Evolutionary conservation across 1,139 yeast species (phyloP), one percentile per base, ranked within the genome.

Genomic region (Pichiaceae sp.): DNA sequence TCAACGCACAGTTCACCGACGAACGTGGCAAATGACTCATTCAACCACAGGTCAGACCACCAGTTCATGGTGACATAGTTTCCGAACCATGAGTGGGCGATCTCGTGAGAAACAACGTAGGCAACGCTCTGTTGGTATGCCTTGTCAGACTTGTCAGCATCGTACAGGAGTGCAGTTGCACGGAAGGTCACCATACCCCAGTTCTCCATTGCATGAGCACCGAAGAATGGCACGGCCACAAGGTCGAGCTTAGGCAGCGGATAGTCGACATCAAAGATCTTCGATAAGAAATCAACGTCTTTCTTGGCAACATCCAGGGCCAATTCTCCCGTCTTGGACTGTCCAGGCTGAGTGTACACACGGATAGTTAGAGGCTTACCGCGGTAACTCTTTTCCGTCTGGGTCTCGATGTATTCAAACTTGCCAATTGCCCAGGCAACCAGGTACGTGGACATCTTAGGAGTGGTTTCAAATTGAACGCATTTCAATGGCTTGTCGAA

Each of bases 11-110:
- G 59, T 62, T 64, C 69, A 5, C 75, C 74, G 48, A 69, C 72
- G 70, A 75, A 73, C 14, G 80, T 74, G 14, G 80, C 80, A 55
- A 74, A 74, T 14, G 79, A 78, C 56, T 74, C 80, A 47, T 74
- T 74, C 42, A 74, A 64, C 79, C 79, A 74, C 45, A 74, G 62
- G 41, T 73, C 79, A 42, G 75, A 76, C 80, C 80, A 74, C 68
- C 73, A 74, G 47, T 72, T 68, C 79, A 74, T 74, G 33, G 80
- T 74, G 40, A 73, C 77, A 54, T 71, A 68, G 49, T 74, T 70
- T 42, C 80, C 80, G 48, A 74, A 74, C 79, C 79, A 74, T 50
- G 75, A 78, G 57, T 74, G 80, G n/a, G 79, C 78, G 44, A 73
- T 59, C 53, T 74, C 80, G 52, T 74, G 80, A 47, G 74, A 70